Conservation (phyloP, 202 grass and related monocot species). For the Eragrostis tef region DNA sequence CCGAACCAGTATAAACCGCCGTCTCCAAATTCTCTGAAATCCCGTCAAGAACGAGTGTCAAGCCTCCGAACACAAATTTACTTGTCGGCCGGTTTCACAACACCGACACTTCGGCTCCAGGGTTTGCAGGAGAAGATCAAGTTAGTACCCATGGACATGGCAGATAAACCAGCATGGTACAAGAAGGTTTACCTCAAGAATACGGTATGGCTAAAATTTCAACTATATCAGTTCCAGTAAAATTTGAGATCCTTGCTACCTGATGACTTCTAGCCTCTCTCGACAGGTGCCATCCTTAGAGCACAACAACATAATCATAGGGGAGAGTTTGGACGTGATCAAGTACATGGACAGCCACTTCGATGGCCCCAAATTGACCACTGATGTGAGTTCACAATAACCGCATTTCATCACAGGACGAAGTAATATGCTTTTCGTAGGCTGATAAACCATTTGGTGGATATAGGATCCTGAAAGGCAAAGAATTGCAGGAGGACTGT, state of each 20-base stretch:
- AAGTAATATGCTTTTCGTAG: background rate
- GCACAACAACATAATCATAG: slow-evolving; percentile 62
- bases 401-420: background rate
- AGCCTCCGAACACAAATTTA: no score
- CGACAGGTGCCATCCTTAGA: slow-evolving; percentile 65
- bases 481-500: slow-evolving; percentile 62
- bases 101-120: slow-evolving; percentile 43
- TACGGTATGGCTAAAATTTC: slow-evolving; percentile 47
- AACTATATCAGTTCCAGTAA: background rate
- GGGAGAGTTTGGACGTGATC: slow-evolving; percentile 79
- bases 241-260: background rate
- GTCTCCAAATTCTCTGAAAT: no score
- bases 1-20: no score
- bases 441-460: background rate
- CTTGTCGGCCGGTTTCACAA: no score
- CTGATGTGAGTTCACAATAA: slow-evolving; percentile 22
- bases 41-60: no score
- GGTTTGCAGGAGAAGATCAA: slow-evolving; percentile 80
- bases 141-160: slow-evolving; percentile 64
- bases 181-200: slow-evolving; percentile 70
- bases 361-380: slow-evolving; percentile 60
- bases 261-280: background rate
- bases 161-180: slow-evolving; percentile 82
- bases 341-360: slow-evolving; percentile 74
- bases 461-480: slow-evolving; percentile 62